Percentiles rank a stretch among this genome's conserved stretches.
These are phyloP conservation scores for Citrus trifoliata DNA, from an alignment of 345 rosid species.

Conservation along the genomic window DNA sequence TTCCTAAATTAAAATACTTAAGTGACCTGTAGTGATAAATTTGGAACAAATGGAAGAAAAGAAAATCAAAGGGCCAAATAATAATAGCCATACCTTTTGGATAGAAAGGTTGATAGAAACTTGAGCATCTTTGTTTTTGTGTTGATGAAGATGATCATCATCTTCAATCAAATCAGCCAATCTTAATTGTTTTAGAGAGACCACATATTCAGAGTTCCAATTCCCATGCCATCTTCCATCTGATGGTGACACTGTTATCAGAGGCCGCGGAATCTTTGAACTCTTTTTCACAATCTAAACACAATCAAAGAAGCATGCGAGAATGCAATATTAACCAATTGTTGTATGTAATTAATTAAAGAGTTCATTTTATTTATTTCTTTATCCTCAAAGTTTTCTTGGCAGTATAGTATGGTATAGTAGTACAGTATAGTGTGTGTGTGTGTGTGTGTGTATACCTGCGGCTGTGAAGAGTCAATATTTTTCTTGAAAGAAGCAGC, in stretches of 20 bases:
- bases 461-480: neutral
- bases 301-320: neutral
- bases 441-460: too few species aligned
- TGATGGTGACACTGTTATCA: slow-evolving; percentile 61
- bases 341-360: too few species aligned
- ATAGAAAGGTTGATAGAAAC: slow-evolving; percentile 56
- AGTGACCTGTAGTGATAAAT: too few species aligned
- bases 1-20: too few species aligned
- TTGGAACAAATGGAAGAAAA: too few species aligned
- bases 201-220: slow-evolving; percentile 56
- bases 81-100: slow-evolving; percentile 44
- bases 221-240: slow-evolving; percentile 70
- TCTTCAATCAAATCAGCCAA: slow-evolving; percentile 72
- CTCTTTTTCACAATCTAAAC: neutral
- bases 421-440: too few species aligned
- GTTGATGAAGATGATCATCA: slow-evolving; percentile 9
- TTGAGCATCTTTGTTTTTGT: slow-evolving; percentile 20
- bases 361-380: too few species aligned
- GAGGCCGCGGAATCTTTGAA: slow-evolving; percentile 24
- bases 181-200: slow-evolving; percentile 58
- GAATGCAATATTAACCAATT: too few species aligned
- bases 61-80: too few species aligned
- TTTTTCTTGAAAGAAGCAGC: neutral
- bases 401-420: too few species aligned
- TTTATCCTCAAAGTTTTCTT: too few species aligned